Evolutionary conservation across 768 basidiomycete species (phyloP).

Genomic region (Serpula lacrymans): DNA sequence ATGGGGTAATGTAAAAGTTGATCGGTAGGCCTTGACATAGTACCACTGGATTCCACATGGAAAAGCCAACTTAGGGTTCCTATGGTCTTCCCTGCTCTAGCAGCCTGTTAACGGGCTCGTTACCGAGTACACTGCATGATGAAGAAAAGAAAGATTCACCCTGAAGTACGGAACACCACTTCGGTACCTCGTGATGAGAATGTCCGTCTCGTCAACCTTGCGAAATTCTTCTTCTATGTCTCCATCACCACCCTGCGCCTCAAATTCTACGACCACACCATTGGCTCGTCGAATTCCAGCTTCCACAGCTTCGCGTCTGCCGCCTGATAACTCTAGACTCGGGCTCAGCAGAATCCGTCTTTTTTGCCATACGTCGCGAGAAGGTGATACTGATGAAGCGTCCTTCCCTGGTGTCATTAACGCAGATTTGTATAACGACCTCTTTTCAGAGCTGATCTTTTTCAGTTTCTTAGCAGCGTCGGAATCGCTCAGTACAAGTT

Average conservation of each 20-base stretch:
- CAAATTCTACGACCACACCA: constrained; percentile 39
- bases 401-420: constrained; percentile 17
- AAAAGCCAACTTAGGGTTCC: constrained; percentile 85
- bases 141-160: constrained; percentile 36
- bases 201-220: constrained; percentile 53
- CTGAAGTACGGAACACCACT: constrained; percentile 67
- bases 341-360: constrained; percentile 59
- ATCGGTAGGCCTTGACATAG: constrained; percentile 60
- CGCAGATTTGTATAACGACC: constrained; percentile 33
- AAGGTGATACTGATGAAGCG: constrained; percentile 8
- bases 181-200: constrained; percentile 69
- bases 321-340: constrained; percentile 50
- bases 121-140: background rate
- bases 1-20: constrained; percentile 85
- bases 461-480: constrained; percentile 19
- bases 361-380: constrained; percentile 60
- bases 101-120: constrained; percentile 45
- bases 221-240: constrained; percentile 27
- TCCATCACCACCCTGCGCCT: constrained; percentile 21
- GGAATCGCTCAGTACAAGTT: constrained; percentile 7
- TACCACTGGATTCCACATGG: constrained; percentile 64
- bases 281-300: constrained; percentile 60
- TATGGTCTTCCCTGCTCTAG: constrained; percentile 53
- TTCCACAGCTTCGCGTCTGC: constrained; percentile 53
- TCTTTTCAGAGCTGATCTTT: constrained; percentile 28